Conservation (phyloP, 805 yeast species). For the Ogataea paraovalis region DNA sequence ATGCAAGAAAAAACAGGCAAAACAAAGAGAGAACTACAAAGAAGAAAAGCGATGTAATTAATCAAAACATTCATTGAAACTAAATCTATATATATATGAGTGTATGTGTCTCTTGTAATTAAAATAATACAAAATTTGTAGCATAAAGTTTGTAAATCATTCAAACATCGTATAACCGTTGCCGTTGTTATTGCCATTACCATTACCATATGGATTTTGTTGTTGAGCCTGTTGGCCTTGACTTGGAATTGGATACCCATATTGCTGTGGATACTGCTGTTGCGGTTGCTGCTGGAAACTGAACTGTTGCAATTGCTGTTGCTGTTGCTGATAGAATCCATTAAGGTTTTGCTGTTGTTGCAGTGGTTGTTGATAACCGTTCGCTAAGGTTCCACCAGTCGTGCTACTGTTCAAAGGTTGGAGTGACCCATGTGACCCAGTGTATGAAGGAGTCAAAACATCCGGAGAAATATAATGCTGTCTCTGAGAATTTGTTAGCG, state of each 20-base stretch:
- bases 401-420: background rate
- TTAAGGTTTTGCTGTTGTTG: conserved; percentile 12
- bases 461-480: conserved; percentile 25
- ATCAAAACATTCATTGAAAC: background rate
- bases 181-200: background rate
- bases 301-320: conserved; percentile 8
- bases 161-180: background rate
- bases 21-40: background rate
- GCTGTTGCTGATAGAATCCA: conserved; percentile 17
- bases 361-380: conserved; percentile 15
- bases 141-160: no score
- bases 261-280: conserved; percentile 10
- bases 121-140: no score
- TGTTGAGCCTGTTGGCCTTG: background rate
- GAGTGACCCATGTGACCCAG: conserved; percentile 4
- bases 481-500: conserved; percentile 24
- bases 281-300: conserved; percentile 7
- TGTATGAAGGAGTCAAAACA: conserved; percentile 9
- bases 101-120: background rate
- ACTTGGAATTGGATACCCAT: conserved; percentile 1
- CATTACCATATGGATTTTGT: conserved; percentile 1
- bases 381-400: background rate
- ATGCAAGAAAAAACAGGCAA: background rate
- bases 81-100: background rate
- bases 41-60: no score